Conservation (phyloP, 75 land plant genomes). For the Cupressus sempervirens region DNA sequence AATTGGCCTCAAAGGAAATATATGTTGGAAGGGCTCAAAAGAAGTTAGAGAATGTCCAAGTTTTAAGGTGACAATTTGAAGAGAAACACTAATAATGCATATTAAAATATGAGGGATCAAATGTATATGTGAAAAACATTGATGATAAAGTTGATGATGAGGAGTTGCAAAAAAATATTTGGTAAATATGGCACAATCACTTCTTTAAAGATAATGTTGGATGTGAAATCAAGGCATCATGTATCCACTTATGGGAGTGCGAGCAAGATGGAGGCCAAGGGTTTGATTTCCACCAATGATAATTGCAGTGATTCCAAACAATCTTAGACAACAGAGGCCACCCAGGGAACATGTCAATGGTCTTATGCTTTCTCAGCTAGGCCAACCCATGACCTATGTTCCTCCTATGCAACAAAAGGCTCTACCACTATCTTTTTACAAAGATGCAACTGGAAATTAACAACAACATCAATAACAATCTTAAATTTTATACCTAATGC, state of each 20-base stretch:
- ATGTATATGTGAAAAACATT: conserved; percentile 68
- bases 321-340: conserved; percentile 42
- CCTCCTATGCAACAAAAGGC: conserved; percentile 25
- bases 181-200: conserved; percentile 53
- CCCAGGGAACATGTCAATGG: conserved; percentile 48
- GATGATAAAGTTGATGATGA: conserved; percentile 63
- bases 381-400: conserved; percentile 20
- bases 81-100: conserved; percentile 49
- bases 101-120: conserved; percentile 53
- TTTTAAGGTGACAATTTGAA: conserved; percentile 47
- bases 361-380: conserved; percentile 30
- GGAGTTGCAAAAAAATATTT: conserved; percentile 37
- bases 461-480: conserved; percentile 25
- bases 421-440: conserved; percentile 20
- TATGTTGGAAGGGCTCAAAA: conserved; percentile 76
- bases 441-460: conserved; percentile 41
- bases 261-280: conserved; percentile 64
- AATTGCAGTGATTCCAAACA: conserved; percentile 36
- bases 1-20: conserved; percentile 45
- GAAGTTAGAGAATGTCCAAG: conserved; percentile 49
- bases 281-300: conserved; percentile 46
- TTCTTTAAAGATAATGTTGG: conserved; percentile 61
- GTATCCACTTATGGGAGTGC: conserved; percentile 52
- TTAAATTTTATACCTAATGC: conserved; percentile 40
- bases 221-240: conserved; percentile 58